Evolutionary conservation across 2,329 filamentous ascomycete species (phyloP).

Genomic region (Colletotrichum scovillei): DNA sequence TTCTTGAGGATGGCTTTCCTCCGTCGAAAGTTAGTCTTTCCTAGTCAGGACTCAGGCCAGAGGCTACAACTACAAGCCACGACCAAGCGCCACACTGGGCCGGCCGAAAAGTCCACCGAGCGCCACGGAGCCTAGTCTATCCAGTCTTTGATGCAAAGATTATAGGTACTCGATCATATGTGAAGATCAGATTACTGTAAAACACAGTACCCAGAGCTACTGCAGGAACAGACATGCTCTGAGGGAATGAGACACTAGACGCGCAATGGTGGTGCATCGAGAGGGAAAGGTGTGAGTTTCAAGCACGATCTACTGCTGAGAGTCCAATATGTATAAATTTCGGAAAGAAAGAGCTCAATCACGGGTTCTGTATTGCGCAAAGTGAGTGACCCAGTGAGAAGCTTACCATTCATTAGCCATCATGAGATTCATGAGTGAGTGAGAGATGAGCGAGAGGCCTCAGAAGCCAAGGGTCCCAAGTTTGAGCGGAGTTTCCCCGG

Average conservation of each 20-base stretch:
- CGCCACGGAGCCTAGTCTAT: not conserved
- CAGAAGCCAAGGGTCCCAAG: not conserved
- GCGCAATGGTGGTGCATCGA: not conserved
- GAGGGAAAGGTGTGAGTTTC: not conserved
- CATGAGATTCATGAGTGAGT: not conserved
- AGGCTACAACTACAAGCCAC: not conserved
- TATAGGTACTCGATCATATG: not conserved
- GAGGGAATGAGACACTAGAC: not conserved
- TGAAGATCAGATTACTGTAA: not conserved
- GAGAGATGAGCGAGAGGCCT: not conserved
- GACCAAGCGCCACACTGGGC: not conserved
- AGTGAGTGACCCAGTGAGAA: not conserved
- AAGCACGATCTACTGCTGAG: not conserved
- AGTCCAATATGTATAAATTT: not conserved
- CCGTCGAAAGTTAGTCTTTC: not conserved
- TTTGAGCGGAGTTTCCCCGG: constrained; percentile 11
- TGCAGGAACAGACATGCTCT: not conserved
- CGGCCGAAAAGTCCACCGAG: not conserved
- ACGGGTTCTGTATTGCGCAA: not conserved
- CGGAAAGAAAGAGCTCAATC: not conserved
- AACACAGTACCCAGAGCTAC: not conserved
- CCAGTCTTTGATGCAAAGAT: not conserved
- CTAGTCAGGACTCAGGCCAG: not conserved
- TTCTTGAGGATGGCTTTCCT: not conserved
- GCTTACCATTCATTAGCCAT: not conserved